phyloP scores from a whole-genome alignment of 805 yeast species.

The Ogataea minuta region DNA sequence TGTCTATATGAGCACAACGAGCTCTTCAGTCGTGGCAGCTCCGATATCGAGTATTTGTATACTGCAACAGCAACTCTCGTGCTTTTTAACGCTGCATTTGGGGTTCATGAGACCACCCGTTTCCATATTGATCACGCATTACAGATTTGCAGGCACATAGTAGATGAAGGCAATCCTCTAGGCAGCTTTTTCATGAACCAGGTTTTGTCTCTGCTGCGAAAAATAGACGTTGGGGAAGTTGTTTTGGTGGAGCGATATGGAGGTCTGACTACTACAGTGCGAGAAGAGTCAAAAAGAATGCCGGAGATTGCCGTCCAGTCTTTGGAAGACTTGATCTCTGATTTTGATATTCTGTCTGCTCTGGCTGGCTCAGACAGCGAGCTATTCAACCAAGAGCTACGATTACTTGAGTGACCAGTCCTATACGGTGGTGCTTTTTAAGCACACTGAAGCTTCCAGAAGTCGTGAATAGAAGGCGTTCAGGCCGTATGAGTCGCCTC shows the following conservation, averaged over 20 bases:
- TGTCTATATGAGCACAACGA: conserved; percentile 59
- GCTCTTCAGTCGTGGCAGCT: conserved; percentile 71
- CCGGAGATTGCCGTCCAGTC: conserved; percentile 4
- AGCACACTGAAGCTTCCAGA: too few species aligned
- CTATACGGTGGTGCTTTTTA: too few species aligned
- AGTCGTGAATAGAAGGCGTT: too few species aligned
- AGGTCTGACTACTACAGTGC: background rate
- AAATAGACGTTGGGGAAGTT: conserved; percentile 2
- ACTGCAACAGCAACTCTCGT: conserved; percentile 67
- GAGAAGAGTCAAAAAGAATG: background rate
- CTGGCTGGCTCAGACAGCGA: conserved; percentile 10
- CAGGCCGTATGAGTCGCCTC: too few species aligned
- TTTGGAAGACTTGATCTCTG: conserved; percentile 17
- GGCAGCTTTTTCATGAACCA: conserved; percentile 6
- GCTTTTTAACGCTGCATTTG: conserved; percentile 69
- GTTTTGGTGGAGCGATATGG: conserved; percentile 5
- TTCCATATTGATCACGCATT: conserved; percentile 68
- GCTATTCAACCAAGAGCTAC: conserved; percentile 14
- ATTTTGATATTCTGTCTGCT: conserved; percentile 16
- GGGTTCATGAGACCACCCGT: conserved; percentile 67
- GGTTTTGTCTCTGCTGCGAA: conserved; percentile 2
- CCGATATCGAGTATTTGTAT: conserved; percentile 75
- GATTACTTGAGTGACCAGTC: conserved; percentile 8
- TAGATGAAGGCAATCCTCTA: conserved; percentile 50
- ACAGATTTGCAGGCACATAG: conserved; percentile 59